Base-by-base conservation (phyloP, 306 rosid genomes). In the Mimosa bimucronata region DNA sequence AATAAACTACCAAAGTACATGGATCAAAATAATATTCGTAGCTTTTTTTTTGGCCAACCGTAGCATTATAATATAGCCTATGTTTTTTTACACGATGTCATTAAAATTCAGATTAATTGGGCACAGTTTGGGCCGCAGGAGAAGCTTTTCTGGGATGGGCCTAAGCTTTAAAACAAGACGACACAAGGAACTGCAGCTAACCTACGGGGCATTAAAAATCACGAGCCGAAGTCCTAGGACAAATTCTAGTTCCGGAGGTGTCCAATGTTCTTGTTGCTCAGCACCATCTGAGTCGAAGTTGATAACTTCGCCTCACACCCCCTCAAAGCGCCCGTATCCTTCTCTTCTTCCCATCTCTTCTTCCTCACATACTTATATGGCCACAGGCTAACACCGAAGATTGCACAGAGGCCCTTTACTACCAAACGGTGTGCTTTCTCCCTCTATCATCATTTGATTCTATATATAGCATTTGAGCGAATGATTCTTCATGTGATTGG, bases 281-380 rank as follows among this genome's bases (percentile, higher is more conserved):
- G 29, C 31, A 40, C 30, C 50, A 21, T 38, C 44, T 38, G 73
- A 26, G 38, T 34, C 5, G 38, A n/a, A 34, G 38, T 5, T 13
- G 38, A 28, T 61, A 26, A 26, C n/a, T 28, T 61, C 38, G 6
- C 67, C 73, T 2, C 73, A 14, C 38, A 34, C 37, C n/a, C 71
- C 0, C 71, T 37, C 29, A 19, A 2, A 40, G 4, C 9, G 8
- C 73, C 73, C 1, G 2, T 30, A 8, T 19, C 42, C 42, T 9
- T 72, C 48, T 83, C 67, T 28, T 19, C 55, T 48, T 70, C 76
- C 14, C 16, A 67, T 68, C 86, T 82, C 42, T 83, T 76, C 13
- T 83, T 71, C 74, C 72, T 58, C 80, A 76, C 82, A 6, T 83
- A 76, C 80, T 66, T 67, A 58, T 76, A 82, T 75, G 84, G 62